Percentiles rank a stretch among this genome's conserved stretches.
Conservation (phyloP, 2,329 filamentous ascomycete species). For the Macrophomina tecta region DNA sequence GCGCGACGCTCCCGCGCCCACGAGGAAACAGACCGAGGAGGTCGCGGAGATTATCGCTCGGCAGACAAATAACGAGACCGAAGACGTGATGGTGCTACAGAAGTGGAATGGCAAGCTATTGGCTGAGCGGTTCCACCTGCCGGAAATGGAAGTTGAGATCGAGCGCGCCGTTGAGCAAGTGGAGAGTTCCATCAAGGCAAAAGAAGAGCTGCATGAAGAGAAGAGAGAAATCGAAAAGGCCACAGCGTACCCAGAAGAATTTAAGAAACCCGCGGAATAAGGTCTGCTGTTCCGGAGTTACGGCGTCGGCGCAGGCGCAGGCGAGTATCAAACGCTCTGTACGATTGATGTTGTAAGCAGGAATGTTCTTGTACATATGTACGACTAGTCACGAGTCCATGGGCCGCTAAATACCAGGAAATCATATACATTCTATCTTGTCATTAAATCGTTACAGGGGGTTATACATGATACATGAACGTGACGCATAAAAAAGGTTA, state of each 20-base stretch:
- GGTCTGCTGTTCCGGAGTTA: not conserved
- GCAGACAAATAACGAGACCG: conserved; percentile 47
- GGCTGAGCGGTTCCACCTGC: conserved; percentile 54
- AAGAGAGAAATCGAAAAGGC: conserved; percentile 45
- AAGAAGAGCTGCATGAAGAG: conserved; percentile 44
- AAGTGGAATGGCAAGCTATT: conserved; percentile 59
- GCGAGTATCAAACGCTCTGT: conserved; percentile 7
- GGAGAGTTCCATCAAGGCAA: conserved; percentile 50
- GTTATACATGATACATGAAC: conserved; percentile 32
- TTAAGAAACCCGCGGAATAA: conserved; percentile 10
- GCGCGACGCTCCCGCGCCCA: conserved; percentile 46
- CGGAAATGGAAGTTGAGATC: conserved; percentile 61
- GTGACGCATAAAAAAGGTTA: conserved; percentile 15
- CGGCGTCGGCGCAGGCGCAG: conserved; percentile 17
- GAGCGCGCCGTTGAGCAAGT: conserved; percentile 60
- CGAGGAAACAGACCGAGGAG: conserved; percentile 44
- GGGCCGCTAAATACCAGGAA: conserved; percentile 14
- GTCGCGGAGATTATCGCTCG: conserved; percentile 47
- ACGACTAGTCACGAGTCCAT: conserved; percentile 16
- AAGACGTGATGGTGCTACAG: conserved; percentile 57
- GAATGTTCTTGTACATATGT: conserved; percentile 15
- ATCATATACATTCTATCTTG: conserved; percentile 22
- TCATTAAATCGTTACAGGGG: conserved; percentile 23
- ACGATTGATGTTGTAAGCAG: conserved; percentile 23
- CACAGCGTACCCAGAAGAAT: conserved; percentile 32